Evolutionary conservation across 2,329 filamentous ascomycete genomes (phyloP).

Genomic region (Huntiella bhutanensis): DNA sequence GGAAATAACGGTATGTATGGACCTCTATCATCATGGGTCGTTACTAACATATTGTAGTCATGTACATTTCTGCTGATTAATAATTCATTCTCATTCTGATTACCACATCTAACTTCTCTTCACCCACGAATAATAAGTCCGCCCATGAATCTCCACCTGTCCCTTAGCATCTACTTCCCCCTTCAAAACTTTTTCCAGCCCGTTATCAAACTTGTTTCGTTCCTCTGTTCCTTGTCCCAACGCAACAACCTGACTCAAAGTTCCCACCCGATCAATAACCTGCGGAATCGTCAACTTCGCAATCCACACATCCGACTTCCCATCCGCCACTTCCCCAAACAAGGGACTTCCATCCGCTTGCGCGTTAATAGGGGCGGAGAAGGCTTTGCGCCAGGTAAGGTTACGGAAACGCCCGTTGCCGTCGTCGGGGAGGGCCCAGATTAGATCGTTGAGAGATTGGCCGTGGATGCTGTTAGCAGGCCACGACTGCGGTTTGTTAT

Average conservation of each 20-base stretch:
- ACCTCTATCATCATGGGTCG: neutral
- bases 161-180: conserved; percentile 40
- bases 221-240: conserved; percentile 27
- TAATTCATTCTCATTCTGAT: conserved; percentile 10
- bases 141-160: conserved; percentile 44
- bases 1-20: conserved; percentile 68
- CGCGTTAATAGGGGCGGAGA: conserved; percentile 35
- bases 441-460: conserved; percentile 37
- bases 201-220: conserved; percentile 27
- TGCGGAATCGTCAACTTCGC: conserved; percentile 38
- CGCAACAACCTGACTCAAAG: conserved; percentile 48
- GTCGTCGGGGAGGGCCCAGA: conserved; percentile 32
- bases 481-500: conserved; percentile 44
- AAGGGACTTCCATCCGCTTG: conserved; percentile 19
- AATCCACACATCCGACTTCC: conserved; percentile 35
- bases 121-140: conserved; percentile 46
- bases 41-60: conserved; percentile 28
- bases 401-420: conserved; percentile 47
- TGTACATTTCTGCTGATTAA: conserved; percentile 51
- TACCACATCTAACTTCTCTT: conserved; percentile 20
- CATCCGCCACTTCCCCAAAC: conserved; percentile 45
- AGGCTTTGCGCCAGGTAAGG: conserved; percentile 41
- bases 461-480: conserved; percentile 41
- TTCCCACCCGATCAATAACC: conserved; percentile 45
- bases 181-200: conserved; percentile 35